A percentile compares a stretch with the other conserved stretches of the same genome.
phyloP scores from a whole-genome alignment of 2,329 filamentous ascomycete species.

The Stemphylium lycopersici region DNA sequence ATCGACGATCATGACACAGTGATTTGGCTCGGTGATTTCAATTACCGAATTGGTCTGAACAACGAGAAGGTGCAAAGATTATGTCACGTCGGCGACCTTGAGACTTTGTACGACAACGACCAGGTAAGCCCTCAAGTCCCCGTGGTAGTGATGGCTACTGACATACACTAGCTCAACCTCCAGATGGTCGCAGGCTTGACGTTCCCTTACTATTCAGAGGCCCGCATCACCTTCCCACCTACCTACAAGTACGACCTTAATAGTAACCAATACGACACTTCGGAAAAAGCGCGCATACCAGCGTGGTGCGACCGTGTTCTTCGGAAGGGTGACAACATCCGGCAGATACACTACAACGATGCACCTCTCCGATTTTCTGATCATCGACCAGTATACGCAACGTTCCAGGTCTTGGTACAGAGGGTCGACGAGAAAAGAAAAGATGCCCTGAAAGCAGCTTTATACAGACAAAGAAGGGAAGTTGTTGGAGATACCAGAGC shows the following conservation, averaged over 20 bases:
- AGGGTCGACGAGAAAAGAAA: slow-evolving; percentile 78
- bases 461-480: slow-evolving; percentile 72
- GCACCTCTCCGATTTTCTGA: slow-evolving; percentile 90
- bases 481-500: slow-evolving; percentile 70
- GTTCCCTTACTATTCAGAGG: slow-evolving; percentile 92
- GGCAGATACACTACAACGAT: slow-evolving; percentile 80
- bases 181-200: slow-evolving; percentile 93
- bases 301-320: slow-evolving; percentile 97
- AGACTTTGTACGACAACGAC: slow-evolving; percentile 86
- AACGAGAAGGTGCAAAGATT: slow-evolving; percentile 78
- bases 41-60: slow-evolving; percentile 89
- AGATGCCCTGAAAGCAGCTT: slow-evolving; percentile 71
- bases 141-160: slow-evolving; percentile 21
- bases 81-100: slow-evolving; percentile 74
- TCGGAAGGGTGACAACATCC: slow-evolving; percentile 81
- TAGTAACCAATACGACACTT: slow-evolving; percentile 88
- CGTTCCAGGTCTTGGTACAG: slow-evolving; percentile 82
- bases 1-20: slow-evolving; percentile 93
- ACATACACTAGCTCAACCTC: slow-evolving; percentile 72
- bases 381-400: slow-evolving; percentile 91
- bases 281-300: slow-evolving; percentile 92
- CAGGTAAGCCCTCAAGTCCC: slow-evolving; percentile 61
- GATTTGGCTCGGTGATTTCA: slow-evolving; percentile 95
- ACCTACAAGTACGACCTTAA: slow-evolving; percentile 97
- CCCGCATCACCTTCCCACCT: slow-evolving; percentile 83